Base-by-base conservation (phyloP, 2,329 filamentous ascomycete species). In the Herpomyces periplanetae region DNA sequence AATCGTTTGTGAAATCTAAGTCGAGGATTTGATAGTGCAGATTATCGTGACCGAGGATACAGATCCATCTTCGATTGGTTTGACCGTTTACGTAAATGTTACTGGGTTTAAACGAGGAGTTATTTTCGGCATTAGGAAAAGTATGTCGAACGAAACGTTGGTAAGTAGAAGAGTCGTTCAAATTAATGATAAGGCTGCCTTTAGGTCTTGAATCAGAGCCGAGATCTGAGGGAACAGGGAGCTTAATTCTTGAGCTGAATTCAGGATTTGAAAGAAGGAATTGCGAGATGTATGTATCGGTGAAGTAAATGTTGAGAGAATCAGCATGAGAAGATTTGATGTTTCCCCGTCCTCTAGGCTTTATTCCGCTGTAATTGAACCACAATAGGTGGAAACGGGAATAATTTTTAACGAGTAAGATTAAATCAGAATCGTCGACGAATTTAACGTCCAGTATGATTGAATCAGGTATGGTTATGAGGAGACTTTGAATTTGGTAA, bases 371-470 rank as follows among this genome's bases (percentile, higher is more conserved):
- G 22, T 11, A 7, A 31, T 21, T 15, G 28, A 30, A 25, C 35
- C 35, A 11, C 32, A 28, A 8, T 39, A 29, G 10, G 33, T 35
- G 11, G 41, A 27, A 11, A 42, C 31, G 21, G 30, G 17, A 22
- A 27, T 27, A 31, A 38, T 37, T 29, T 10, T 26, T 21, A 13
- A 32, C 30, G 2, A 71, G 44, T 2, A 65, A 27, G 20, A 69
- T 42, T 2, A 71, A 32, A 0, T 40, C 44, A 6, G 44, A 35
- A 21, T 62, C 51, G 27, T 61, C 46, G 16, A 65, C 44, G 29
- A 71, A 68, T 30, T 60, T 58, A 7, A 62, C 34, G 31, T 69
- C 59, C 9, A 53, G 34, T 8, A 59, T 36, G n/a, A 34, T 38
- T 4, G 37, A 29, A 1, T 34, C 38, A 2, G 13, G 4, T 2